These are phyloP conservation scores for Crithidia acanthocephali DNA, from an alignment of 208 protist genomes.

Conservation along the genomic window DNA sequence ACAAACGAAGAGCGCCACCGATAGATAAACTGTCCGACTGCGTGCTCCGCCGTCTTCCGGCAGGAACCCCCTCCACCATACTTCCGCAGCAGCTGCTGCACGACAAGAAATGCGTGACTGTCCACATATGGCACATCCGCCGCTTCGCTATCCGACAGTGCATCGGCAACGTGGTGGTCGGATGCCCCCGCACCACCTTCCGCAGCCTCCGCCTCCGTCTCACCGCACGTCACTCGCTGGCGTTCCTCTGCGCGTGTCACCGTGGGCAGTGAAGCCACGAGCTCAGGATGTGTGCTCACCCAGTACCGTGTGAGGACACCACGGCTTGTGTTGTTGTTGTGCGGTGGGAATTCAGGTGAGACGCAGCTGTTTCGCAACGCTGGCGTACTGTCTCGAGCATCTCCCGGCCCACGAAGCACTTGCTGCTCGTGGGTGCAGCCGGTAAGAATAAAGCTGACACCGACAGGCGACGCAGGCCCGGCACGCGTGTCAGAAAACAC, in stretches of 20 bases:
- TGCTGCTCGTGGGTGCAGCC: slow-evolving; percentile 12
- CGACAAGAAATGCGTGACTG: slow-evolving; percentile 59
- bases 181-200: slow-evolving; percentile 6
- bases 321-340: slow-evolving; percentile 24
- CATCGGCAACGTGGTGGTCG: background rate
- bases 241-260: slow-evolving; percentile 47
- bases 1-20: slow-evolving; percentile 59
- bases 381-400: background rate
- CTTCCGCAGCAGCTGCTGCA: slow-evolving; percentile 51
- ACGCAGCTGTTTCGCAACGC: background rate
- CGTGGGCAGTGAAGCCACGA: slow-evolving; percentile 25
- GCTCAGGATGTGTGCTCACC: slow-evolving; percentile 38
- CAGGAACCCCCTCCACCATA: slow-evolving; percentile 18
- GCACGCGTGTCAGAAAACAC: slow-evolving; percentile 20
- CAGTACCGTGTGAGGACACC: slow-evolving; percentile 53
- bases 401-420: background rate
- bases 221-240: background rate
- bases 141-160: background rate
- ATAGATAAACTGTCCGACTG: slow-evolving; percentile 68
- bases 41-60: slow-evolving; percentile 42
- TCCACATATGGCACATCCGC: slow-evolving; percentile 40
- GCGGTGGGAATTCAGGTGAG: background rate
- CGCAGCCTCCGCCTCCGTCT: slow-evolving; percentile 6
- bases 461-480: slow-evolving; percentile 23
- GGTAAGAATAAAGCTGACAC: slow-evolving; percentile 43